Percentiles rank a stretch among this genome's conserved stretches.
These are phyloP conservation scores for Avena eriantha DNA, from an alignment of 176 grass and related monocot species.

Conservation along the genomic window DNA sequence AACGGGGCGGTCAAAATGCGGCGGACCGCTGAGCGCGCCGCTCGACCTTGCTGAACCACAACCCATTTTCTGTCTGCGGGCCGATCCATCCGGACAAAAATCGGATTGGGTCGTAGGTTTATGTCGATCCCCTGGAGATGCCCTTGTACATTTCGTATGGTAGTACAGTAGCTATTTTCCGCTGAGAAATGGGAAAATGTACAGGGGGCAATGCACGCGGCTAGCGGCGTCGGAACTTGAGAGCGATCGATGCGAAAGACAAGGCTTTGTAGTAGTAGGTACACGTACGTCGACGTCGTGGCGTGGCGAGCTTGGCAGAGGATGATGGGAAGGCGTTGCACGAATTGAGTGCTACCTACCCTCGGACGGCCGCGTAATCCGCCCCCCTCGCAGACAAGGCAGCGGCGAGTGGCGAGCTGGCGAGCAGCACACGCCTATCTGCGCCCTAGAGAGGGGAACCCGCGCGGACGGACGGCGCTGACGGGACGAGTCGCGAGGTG, in stretches of 20 bases:
- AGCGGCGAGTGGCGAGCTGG: not conserved
- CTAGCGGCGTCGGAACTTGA: not conserved
- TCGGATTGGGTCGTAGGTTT: too few relatives aligned
- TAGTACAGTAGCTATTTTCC: too few relatives aligned
- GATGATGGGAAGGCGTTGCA: not conserved
- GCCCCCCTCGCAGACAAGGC: not conserved
- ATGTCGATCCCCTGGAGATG: too few relatives aligned
- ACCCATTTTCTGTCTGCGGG: too few relatives aligned
- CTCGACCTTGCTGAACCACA: too few relatives aligned
- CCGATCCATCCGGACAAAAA: too few relatives aligned
- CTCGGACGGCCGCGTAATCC: not conserved
- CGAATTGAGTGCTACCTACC: not conserved
- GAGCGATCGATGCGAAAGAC: not conserved
- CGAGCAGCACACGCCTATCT: not conserved
- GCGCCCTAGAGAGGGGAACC: not conserved
- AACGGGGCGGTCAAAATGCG: too few relatives aligned
- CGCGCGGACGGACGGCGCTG: not conserved
- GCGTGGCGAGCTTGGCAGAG: not conserved
- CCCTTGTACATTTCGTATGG: too few relatives aligned
- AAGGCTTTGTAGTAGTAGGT: not conserved
- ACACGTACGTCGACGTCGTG: not conserved
- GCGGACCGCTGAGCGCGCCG: too few relatives aligned
- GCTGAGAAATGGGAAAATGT: too few relatives aligned
- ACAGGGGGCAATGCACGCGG: too few relatives aligned
- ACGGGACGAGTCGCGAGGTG: not conserved